Base-by-base conservation (phyloP, 768 basidiomycete species). In the Podaxis sp. region DNA sequence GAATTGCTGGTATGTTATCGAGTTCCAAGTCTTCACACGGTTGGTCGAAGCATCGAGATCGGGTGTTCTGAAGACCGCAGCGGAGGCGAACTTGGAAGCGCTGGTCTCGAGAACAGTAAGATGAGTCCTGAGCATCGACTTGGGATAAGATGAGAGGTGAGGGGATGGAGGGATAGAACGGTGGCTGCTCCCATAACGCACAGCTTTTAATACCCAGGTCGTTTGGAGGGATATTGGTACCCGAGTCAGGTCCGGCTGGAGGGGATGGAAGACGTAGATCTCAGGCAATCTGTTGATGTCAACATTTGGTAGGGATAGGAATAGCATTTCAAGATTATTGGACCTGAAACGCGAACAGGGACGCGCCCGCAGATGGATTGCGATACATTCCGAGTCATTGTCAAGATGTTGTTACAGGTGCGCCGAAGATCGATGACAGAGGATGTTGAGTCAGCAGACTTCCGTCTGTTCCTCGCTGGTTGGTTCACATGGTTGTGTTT, bases 1-100 rank as follows among this genome's bases (percentile, higher is more conserved):
- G 74, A 92, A 91, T 67, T 86, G 81, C 13, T 63, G 66, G 72
- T 88, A 92, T 55, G 86, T 81, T 71, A 91, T 79, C 62, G 82
- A 71, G 14, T 74, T 72, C 90, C 90, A 91, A 47, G 74, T 68
- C 32, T 77, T 73, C 58, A 83, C 72, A 59, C 72, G 72, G 18
- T 74, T 74, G 40, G 80, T 73, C 35, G 73, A 65, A 56, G 77
- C 66, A 67, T 82, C 77, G 21, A 78, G 64, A 63, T 73, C 74
- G 18, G 90, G 88, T 42, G 84, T 72, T 69, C 79, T 82, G 76
- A 90, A 91, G 64, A 82, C 85, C 42, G 82, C 76, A 1, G 78
- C 71, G 27, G 76, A 72, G 16, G 86, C 76, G 67, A 78, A 77
- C 60, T 71, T 76, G 51, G 75, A 64, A n/a, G 85, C 79, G 63